A percentile compares a stretch with the other conserved stretches of the same genome.
phyloP scores from a whole-genome alignment of 148 eudicot genomes.

The Drosera capensis region DNA sequence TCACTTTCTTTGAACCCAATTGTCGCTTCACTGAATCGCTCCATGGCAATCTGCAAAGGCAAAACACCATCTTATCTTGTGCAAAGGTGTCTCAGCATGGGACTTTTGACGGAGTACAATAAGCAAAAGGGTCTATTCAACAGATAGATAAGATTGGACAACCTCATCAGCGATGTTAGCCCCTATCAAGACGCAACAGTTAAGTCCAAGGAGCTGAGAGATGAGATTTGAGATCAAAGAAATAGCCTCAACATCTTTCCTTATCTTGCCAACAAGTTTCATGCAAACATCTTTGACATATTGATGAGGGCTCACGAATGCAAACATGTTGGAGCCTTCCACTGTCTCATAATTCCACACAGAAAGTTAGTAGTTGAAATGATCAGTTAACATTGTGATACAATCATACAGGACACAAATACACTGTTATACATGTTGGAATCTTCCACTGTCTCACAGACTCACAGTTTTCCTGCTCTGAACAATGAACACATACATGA shows the following conservation, averaged over 20 bases:
- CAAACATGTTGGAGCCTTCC: constrained; percentile 77
- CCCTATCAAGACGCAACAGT: constrained; percentile 55
- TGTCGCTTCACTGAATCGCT: constrained; percentile 91
- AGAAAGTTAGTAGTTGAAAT: background rate
- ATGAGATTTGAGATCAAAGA: constrained; percentile 53
- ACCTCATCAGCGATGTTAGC: constrained; percentile 60
- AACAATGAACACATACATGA: background rate
- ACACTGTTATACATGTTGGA: background rate
- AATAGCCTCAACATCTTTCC: constrained; percentile 55
- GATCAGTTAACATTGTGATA: background rate
- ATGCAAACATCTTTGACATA: constrained; percentile 70
- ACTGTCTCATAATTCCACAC: constrained; percentile 29
- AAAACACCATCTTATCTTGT: background rate
- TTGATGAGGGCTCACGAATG: constrained; percentile 95
- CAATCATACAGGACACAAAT: background rate
- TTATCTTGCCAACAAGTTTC: constrained; percentile 52
- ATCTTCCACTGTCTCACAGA: background rate
- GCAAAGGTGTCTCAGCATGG: background rate
- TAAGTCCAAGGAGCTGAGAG: constrained; percentile 27
- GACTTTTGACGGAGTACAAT: background rate
- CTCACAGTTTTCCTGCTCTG: background rate
- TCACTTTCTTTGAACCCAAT: constrained; percentile 53
- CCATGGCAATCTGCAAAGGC: constrained; percentile 63
- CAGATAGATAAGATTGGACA: background rate
- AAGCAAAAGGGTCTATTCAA: background rate